phyloP scores from a whole-genome alignment of 768 basidiomycete species.

The Coprinopsis marcescibilis region DNA sequence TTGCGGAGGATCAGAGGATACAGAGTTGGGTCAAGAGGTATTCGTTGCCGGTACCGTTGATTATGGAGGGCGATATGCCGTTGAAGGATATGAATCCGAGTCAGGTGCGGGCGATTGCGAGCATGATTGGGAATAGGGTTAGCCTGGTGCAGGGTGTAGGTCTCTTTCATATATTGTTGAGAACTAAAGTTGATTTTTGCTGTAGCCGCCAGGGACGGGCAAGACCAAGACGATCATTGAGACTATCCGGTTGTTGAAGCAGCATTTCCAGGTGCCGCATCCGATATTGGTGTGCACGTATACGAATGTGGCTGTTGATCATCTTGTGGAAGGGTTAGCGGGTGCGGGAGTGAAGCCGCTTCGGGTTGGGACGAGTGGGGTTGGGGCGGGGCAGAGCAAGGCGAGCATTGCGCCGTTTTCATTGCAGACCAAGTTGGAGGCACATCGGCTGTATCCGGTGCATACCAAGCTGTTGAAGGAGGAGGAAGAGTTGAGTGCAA shows the following conservation, averaged over 20 bases:
- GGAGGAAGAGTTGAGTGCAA: not conserved
- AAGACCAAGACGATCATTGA: conserved; percentile 94
- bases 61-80: conserved; percentile 73
- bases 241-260: conserved; percentile 74
- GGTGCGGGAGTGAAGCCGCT: conserved; percentile 61
- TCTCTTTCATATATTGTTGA: conserved; percentile 8
- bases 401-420: no score
- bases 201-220: conserved; percentile 84
- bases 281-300: conserved; percentile 91
- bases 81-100: conserved; percentile 60
- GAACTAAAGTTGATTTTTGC: conserved; percentile 5
- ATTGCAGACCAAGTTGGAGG: conserved; percentile 56
- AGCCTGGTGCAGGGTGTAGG: conserved; percentile 85
- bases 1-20: conserved; percentile 69
- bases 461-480: conserved; percentile 15
- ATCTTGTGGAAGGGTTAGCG: conserved; percentile 73
- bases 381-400: no score
- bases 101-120: conserved; percentile 78
- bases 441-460: conserved; percentile 48
- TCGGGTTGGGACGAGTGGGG: conserved; percentile 63
- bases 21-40: conserved; percentile 80
- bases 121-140: conserved; percentile 76
- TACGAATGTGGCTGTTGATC: conserved; percentile 91
- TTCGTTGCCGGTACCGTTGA: conserved; percentile 48
- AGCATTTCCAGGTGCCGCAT: conserved; percentile 76